Evolutionary conservation across 108 stramenopile species (phyloP), one percentile per base, ranked within the genome.

Genomic region (Schizochytrium sp.): DNA sequence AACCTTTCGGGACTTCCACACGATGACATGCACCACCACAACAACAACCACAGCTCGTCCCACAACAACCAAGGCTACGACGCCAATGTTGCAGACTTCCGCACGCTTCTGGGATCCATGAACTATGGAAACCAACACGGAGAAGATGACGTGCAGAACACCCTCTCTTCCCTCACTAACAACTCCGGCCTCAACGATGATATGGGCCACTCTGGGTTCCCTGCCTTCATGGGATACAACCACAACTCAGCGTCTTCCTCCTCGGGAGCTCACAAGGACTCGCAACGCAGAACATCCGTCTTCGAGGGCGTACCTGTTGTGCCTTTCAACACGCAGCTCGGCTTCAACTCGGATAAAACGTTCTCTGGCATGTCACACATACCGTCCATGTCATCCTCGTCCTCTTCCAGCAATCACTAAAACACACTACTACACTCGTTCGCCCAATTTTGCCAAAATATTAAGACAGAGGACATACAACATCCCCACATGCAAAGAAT

Each of bases 61-160:
- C 44, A 38, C 42, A 38, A 69, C 12, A 38, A 28, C 64, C 64
- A 69, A 2, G 40, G 44, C 64, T 38, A 69, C 64, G 42, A 38
- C 64, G 44, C 10, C 64, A 15, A 38, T 38, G 28, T 44, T 2
- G 64, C 64, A 0, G 64, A 69, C 0, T 69, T 69, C 28, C 64
- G 64, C 64, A 13, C 12, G 42, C 64, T 69, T 7, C 64, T 69
- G 10, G 64, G 64, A 8, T 28, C 12, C 28, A 12, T 69, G 19
- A 69, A 69, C 2, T 69, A 69, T 44, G 64, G 64, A 38, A 28
- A 10, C 57, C 13, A 10, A 3, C 64, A 7, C 12, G 64, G 44
- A 44, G 64, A 69, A 44, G 64, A 69, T 15, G 42, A 69, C 28
- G 64, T 69, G 12, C 64, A 69, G 64, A 69, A 44, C 64, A 15